Base-by-base conservation (phyloP, 2,329 filamentous ascomycete genomes). In the Lachnellula subtilissima region DNA sequence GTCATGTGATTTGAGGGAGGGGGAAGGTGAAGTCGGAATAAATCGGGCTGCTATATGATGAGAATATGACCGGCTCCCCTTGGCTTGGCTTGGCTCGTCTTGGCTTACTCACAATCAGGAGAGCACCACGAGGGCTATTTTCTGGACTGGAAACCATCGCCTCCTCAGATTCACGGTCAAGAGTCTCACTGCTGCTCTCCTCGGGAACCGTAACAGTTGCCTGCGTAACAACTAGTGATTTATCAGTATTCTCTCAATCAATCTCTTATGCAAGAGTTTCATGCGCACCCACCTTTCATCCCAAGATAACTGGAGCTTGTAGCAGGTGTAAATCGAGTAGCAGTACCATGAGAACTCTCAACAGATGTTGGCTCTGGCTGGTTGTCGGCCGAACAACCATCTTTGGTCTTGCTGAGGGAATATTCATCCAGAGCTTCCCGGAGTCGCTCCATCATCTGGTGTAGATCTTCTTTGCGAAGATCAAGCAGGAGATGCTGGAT, bases 301-400 rank as follows among this genome's bases (percentile, higher is more conserved):
- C 83, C 86, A 60, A 88, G 85, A 28, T 82, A 83, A 7, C 74
- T 70, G 0, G 81, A 80, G 56, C 84, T 84, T 23, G 79, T 83
- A 1, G 86, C 86, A 0, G 88, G 88, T 85, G 91, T 90, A 68
- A 90, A 91, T 22, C 91, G 73, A 2, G 85, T 89, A 17, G 82
- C 86, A 32, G 78, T 75, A 42, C 77, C 77, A 15, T 78, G 80
- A 0, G 69, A 70, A 25, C 78, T 79, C 42, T 76, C 69, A 7
- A 83, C 74, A 0, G 76, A 71, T 9, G 76, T 76, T 35, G 81
- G 75, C 54, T 77, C 58, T 5, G 83, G 84, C 63, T 86, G 82
- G 61, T 85, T 77, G 54, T 80, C 76, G 3, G 78, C 65, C 54
- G 61, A 65, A 45, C 57, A 57, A 19, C 64, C 65, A n/a, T 66